Evolutionary conservation across 352 stramenopile genomes (phyloP).

Genomic region (Phytopythium litorale): DNA sequence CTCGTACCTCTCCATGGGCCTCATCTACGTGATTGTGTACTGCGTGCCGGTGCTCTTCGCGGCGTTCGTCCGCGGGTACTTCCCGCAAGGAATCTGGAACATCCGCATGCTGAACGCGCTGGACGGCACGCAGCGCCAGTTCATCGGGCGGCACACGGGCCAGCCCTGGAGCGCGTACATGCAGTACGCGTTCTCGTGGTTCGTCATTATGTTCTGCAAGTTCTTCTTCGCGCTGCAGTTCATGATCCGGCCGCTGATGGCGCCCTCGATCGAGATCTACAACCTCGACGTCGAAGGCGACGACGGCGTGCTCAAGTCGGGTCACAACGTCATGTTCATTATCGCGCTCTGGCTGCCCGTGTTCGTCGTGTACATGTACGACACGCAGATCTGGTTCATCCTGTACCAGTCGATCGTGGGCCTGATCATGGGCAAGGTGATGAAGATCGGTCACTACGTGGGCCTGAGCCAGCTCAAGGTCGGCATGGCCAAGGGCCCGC

Average conservation of each 20-base stretch:
- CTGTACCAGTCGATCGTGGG: slow-evolving; percentile 76
- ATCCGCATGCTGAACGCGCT: slow-evolving; percentile 57
- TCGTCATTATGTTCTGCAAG: slow-evolving; percentile 69
- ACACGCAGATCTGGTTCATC: slow-evolving; percentile 86
- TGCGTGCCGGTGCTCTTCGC: slow-evolving; percentile 46
- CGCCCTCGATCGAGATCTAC: slow-evolving; percentile 73
- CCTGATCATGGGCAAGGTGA: slow-evolving; percentile 65
- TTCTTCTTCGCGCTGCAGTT: slow-evolving; percentile 78
- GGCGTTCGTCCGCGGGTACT: slow-evolving; percentile 51
- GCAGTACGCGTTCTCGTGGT: slow-evolving; percentile 67
- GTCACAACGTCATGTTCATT: slow-evolving; percentile 83
- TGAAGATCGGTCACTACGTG: slow-evolving; percentile 76
- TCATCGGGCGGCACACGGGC: slow-evolving; percentile 69
- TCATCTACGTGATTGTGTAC: slow-evolving; percentile 61
- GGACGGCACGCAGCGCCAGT: slow-evolving; percentile 69
- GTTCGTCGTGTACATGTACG: slow-evolving; percentile 86
- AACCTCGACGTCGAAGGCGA: slow-evolving; percentile 42
- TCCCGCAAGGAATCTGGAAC: slow-evolving; percentile 44
- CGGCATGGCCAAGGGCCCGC: slow-evolving; percentile 51
- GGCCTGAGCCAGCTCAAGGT: slow-evolving; percentile 60
- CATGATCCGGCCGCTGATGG: slow-evolving; percentile 82
- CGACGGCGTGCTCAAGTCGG: slow-evolving; percentile 54
- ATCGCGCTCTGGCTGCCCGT: slow-evolving; percentile 68
- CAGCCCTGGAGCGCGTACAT: slow-evolving; percentile 61
- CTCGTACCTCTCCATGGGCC: slow-evolving; percentile 58